Base-by-base conservation (phyloP, 1,284 basidiomycete species). In the Microbotryum silenes-acaulis region DNA sequence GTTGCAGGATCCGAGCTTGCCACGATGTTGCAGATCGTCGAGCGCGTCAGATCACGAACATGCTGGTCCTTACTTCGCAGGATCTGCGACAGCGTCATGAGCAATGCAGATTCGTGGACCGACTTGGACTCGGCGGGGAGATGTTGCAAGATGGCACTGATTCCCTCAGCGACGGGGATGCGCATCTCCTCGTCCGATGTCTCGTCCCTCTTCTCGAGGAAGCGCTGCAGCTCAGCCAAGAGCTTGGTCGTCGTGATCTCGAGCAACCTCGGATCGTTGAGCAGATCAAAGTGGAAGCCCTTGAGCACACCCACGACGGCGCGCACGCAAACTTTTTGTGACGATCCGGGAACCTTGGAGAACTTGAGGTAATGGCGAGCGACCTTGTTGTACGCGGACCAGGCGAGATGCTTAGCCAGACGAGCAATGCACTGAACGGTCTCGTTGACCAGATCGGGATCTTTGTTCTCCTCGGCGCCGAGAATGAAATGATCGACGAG, bases 61-160 rank as follows among this genome's bases (percentile, higher is more conserved):
- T 97, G 92, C 74, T 96, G 92, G 25, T 92, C 91, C 72, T 86
- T 89, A 76, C 90, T 92, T 14, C 91, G 86, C 60, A 98, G 80
- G 51, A 91, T 86, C 72, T 96, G 91, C 60, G 86, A 85, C 52
- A 97, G 81, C 18, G 88, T 84, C 2, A 89, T 94, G 65, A 98
- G 75, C 8, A 97, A 79, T 49, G 87, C 84, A 1, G 83, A 79
- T 48, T 94, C 83, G 70, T 97, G 91, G 0, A 82, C 78, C 51
- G 85, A 81, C n/a, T 85, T 83, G 0, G 79, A 78, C 3, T 79
- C 77, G n/a, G 77, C 77, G 0, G 96, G 92, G 21, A 98, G 83
- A 72, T 89, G 83, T 62, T 84, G 80, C 0, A 91, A 88, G 21
- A 99, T 84, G 60, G 87, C 85, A 56, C 89, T 85, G 52, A 97